A percentile compares a stretch with the other conserved stretches of the same genome.
Conservation (phyloP, 1,284 basidiomycete genomes). For the Bondarzewia mesenterica region DNA sequence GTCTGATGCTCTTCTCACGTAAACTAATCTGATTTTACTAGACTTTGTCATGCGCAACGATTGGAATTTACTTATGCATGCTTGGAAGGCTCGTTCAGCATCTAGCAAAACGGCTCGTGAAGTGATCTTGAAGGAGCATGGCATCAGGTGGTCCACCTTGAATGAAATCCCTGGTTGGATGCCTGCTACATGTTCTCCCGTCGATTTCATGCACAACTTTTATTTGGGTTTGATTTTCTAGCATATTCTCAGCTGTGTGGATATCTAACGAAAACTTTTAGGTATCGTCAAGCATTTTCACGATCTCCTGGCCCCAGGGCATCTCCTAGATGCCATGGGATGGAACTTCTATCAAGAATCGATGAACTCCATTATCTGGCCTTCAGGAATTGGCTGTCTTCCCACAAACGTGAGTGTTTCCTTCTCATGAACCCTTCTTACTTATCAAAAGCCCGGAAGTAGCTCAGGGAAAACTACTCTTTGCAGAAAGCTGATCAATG, state of each 20-base stretch:
- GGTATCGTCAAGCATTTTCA: not conserved
- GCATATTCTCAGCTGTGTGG: not conserved
- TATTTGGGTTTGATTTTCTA: not conserved
- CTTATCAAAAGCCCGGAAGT: conserved; percentile 17
- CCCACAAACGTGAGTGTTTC: conserved; percentile 21
- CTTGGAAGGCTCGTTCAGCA: not conserved
- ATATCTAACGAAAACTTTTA: not conserved
- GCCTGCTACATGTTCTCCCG: not conserved
- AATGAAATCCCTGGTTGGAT: not conserved
- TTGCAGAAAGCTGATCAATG: conserved; percentile 26
- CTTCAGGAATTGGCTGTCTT: conserved; percentile 21
- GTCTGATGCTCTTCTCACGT: not conserved
- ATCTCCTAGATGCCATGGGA: conserved; percentile 10
- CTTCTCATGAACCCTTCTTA: conserved; percentile 13
- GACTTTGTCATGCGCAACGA: not conserved
- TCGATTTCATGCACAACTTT: not conserved
- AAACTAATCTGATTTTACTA: not conserved
- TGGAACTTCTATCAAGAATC: no score
- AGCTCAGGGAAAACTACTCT: conserved; percentile 7
- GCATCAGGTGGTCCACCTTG: not conserved
- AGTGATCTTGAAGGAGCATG: not conserved
- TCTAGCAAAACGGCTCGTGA: not conserved
- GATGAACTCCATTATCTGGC: conserved; percentile 23
- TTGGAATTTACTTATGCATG: not conserved
- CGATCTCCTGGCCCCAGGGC: not conserved